These are phyloP conservation scores for Lithocarpus polystachyus DNA, from an alignment of 306 rosid species.

Conservation along the genomic window DNA sequence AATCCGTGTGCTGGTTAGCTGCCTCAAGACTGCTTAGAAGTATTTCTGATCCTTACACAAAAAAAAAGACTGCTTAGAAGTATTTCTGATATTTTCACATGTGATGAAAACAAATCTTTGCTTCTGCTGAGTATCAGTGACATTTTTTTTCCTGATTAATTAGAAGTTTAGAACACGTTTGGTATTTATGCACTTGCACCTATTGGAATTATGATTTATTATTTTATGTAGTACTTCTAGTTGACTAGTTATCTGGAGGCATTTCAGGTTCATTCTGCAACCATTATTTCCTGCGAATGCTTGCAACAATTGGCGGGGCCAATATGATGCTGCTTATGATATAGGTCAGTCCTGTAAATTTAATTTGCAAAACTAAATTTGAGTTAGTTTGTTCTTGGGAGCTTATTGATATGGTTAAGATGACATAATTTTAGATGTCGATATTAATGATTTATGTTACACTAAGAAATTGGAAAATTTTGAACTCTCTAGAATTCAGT, in stretches of 20 bases:
- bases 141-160: background rate
- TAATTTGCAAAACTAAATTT: conserved; percentile 10
- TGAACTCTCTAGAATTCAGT: background rate
- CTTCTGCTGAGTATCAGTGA: too few relatives aligned
- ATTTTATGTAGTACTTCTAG: background rate
- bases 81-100: too few relatives aligned
- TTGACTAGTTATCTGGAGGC: conserved; percentile 6
- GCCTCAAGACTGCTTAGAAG: background rate
- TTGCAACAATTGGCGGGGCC: conserved; percentile 77
- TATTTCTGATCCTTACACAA: too few relatives aligned
- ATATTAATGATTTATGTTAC: background rate
- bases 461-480: background rate
- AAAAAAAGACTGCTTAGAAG: too few relatives aligned
- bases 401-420: background rate
- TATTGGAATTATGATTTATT: background rate
- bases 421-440: background rate
- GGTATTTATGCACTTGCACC: background rate
- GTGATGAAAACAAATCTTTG: too few relatives aligned
- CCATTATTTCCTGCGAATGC: conserved; percentile 88
- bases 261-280: conserved; percentile 81
- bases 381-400: conserved; percentile 13
- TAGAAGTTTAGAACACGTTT: background rate
- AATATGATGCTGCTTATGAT: conserved; percentile 62
- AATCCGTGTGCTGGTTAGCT: conserved; percentile 4
- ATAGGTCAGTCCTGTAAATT: conserved; percentile 50